Evolutionary conservation across 2,329 filamentous ascomycete species (phyloP).

Genomic region (Raffaelea ambrosiae): DNA sequence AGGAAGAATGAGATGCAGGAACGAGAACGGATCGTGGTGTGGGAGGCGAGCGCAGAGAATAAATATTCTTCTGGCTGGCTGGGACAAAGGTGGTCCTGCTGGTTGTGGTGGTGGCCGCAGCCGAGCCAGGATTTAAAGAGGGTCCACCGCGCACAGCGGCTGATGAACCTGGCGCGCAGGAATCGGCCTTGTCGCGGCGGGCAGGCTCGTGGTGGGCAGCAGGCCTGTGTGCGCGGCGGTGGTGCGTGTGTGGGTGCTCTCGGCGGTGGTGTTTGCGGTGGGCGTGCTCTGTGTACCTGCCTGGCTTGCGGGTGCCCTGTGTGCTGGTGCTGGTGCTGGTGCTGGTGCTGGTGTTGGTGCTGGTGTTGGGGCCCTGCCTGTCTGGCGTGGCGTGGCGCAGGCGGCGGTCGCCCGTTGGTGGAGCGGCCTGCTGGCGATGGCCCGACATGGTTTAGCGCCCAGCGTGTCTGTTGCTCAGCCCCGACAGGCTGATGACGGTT

Average conservation of each 20-base stretch:
- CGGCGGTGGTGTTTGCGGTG: neutral
- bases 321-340: neutral
- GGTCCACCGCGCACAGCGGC: neutral
- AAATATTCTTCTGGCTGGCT: constrained; percentile 1
- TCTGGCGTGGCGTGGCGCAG: constrained; percentile 9
- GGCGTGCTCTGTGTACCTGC: no score
- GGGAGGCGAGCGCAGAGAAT: neutral
- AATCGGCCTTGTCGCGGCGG: constrained; percentile 9
- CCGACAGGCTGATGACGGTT: constrained; percentile 6
- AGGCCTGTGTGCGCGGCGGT: neutral
- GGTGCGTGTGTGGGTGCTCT: neutral
- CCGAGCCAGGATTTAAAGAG: no score
- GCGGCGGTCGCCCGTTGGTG: constrained; percentile 4
- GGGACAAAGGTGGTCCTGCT: no score
- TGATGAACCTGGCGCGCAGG: neutral
- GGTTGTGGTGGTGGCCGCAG: no score
- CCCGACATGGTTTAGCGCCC: constrained; percentile 7
- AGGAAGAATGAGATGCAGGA: neutral
- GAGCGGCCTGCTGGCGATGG: constrained; percentile 2
- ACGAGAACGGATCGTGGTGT: constrained; percentile 3
- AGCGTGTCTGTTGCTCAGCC: constrained; percentile 8
- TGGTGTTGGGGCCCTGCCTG: neutral
- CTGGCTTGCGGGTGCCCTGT: constrained; percentile 1
- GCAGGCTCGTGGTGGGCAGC: neutral
- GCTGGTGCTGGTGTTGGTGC: neutral